Percentiles rank a stretch among this genome's conserved stretches.
These are phyloP conservation scores for Senna tora DNA, from an alignment of 306 rosid genomes.

Conservation along the genomic window DNA sequence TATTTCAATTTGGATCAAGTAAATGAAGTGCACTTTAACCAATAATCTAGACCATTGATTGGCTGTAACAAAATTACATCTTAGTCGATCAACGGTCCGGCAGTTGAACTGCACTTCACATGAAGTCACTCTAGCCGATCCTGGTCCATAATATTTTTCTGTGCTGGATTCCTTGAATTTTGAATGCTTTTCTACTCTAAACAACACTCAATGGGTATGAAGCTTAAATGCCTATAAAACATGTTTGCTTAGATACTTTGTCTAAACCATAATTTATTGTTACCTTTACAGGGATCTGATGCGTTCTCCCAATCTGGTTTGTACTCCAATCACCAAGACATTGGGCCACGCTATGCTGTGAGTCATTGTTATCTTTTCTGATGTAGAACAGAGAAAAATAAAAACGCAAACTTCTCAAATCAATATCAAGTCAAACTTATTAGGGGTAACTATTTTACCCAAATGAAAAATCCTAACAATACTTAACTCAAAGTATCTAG, in stretches of 20 bases:
- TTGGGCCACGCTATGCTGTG: conserved; percentile 95
- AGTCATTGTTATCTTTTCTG: conserved; percentile 48
- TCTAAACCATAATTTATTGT: conserved; percentile 20
- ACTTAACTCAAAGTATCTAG: not conserved
- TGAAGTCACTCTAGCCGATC: too few relatives aligned
- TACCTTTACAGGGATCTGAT: conserved; percentile 76
- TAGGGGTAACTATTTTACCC: not conserved
- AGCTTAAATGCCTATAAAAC: conserved; percentile 14
- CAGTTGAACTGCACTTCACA: too few relatives aligned
- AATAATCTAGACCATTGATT: too few relatives aligned
- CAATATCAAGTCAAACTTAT: not conserved
- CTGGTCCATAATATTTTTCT: conserved; percentile 28
- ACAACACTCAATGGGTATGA: conserved; percentile 20
- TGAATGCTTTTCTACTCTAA: not conserved
- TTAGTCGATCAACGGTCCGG: too few relatives aligned
- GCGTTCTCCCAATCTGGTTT: conserved; percentile 96
- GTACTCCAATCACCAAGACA: conserved; percentile 91
- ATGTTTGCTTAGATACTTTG: conserved; percentile 7
- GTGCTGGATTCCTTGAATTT: conserved; percentile 4
- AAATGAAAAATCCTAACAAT: not conserved
- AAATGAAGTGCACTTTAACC: too few relatives aligned
- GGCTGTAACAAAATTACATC: too few relatives aligned
- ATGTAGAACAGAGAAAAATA: not conserved
- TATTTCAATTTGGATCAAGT: too few relatives aligned
- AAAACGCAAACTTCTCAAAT: not conserved